Evolutionary conservation across 2,329 filamentous ascomycete genomes (phyloP), one percentile per base, ranked within the genome.

Genomic region (Pseudogymnoascus sp.): DNA sequence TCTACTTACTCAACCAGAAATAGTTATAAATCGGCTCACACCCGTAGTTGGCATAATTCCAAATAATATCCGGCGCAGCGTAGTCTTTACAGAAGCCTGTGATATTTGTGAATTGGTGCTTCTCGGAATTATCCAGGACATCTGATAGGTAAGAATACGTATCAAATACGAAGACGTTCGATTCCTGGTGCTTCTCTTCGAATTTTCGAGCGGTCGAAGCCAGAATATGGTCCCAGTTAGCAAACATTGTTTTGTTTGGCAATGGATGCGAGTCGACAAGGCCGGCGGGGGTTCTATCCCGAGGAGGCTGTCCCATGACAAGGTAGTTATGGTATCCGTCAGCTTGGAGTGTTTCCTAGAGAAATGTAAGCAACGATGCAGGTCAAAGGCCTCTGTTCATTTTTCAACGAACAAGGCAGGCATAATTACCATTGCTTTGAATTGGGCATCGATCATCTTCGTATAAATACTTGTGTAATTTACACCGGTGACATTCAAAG

Each of bases 241-340:
- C 67, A 1, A 84, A 72, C 72, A 80, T 77, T 0, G 75, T 78
- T 6, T 71, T 73, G 65, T 79, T 83, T 4, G 80, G 79, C 3
- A 70, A 70, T 1, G 77, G 76, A 2, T 69, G 71, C 16, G 67
- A 62, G 11, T 64, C 67, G 3, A 42, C 67, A 25, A 77, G 78
- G 14, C 71, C 71, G 1, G 22, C 25, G 14, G 60, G 63, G 4
- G 75, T 78, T 9, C 78, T 75, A 65, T 83, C 76, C 1, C 82
- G 69, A 0, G 81, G 80, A 1, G 81, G 80, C 1, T 83, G 71
- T 45, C 81, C 80, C 69, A 83, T 71, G 65, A 83, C 78, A 5
- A 84, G 69, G 63, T 77, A 80, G 23, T 77, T 73, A 3, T 69
- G 68, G 65, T 79, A 81, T 0, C 80, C 79, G 0, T 76, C 71